Evolutionary conservation across 2,329 filamentous ascomycete genomes (phyloP), one percentile per base, ranked within the genome.

Genomic region (Fusarium xyrophilum): DNA sequence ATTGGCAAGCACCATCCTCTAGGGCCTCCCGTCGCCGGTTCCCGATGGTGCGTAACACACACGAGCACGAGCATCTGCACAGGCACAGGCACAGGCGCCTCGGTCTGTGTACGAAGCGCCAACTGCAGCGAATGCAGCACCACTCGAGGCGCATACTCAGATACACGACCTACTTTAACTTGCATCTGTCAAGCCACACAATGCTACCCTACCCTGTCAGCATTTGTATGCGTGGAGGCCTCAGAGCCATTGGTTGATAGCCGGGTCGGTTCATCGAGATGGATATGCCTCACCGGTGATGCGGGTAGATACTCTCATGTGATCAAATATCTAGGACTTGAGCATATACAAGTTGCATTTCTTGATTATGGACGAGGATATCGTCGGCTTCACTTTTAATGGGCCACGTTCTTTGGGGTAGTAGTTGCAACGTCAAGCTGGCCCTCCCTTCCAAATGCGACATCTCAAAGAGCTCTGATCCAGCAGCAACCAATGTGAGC

Each of bases 191-290:
- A 57, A 62, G 60, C 60, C 56, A 56, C 60, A 50, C 30, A 19
- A 68, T 68, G 40, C 27, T 35, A 68, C 65, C 55, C 55, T 65
- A 60, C 47, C 42, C 23, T 57, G 43, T 65, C 55, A 65, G 65
- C 50, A 60, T 43, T 46, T 53, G 38, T 40, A 19, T 60, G 48
- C 55, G 60, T 63, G 61, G 60, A 52, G 44, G 46, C 33, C 40
- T 42, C 46, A 35, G 40, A 62, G 62, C 63, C 50, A 61, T 66
- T 66, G 35, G 39, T 35, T 44, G 48, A 47, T 47, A 53, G 36
- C 62, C 40, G 56, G 54, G 47, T 54, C 44, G 54, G 47, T 54
- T 50, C 57, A 53, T 61, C 27, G 35, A 51, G 40, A 33, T 21
- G 33, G 35, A 68, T 42, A 53, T 56, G 56, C 51, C 52, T 65